Conservation (phyloP, 176 grass and related monocot genomes). For the Musa itinerans region DNA sequence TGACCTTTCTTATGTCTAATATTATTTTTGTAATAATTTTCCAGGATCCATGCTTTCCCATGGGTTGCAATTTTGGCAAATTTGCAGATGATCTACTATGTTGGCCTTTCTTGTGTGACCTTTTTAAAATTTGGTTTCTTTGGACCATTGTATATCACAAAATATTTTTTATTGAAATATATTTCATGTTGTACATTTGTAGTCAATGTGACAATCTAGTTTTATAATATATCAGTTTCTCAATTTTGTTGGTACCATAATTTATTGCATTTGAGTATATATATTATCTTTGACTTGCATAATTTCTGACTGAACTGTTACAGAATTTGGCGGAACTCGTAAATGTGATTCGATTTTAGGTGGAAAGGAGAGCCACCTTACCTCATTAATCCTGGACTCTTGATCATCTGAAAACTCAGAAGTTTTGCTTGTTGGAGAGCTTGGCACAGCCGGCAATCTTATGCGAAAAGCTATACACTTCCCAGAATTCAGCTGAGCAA, state of each 20-base stretch:
- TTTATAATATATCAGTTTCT: constrained; percentile 71
- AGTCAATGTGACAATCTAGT: constrained; percentile 81
- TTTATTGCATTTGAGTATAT: constrained; percentile 42
- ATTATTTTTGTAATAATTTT: no score
- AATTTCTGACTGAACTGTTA: constrained; percentile 25
- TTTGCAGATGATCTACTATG: constrained; percentile 17
- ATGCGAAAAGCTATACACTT: constrained; percentile 96
- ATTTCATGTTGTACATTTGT: constrained; percentile 57
- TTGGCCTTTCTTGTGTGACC: constrained; percentile 25
- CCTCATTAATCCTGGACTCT: constrained; percentile 49
- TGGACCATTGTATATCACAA: constrained; percentile 32
- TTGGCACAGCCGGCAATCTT: constrained; percentile 95
- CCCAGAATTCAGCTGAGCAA: constrained; percentile 82
- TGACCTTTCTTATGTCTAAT: no score
- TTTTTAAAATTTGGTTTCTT: constrained; percentile 36
- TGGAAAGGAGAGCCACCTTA: constrained; percentile 27
- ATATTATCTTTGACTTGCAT: constrained; percentile 25
- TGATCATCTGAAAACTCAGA: constrained; percentile 51
- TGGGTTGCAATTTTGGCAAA: no score
- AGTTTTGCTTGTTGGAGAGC: constrained; percentile 66
- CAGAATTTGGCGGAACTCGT: constrained; percentile 59
- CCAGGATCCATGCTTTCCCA: no score
- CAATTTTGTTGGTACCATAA: constrained; percentile 41
- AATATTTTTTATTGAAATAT: constrained; percentile 29
- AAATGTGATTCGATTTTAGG: constrained; percentile 55